phyloP scores from a whole-genome alignment of 164 flowering plant species.

The Brasenia schreberi region DNA sequence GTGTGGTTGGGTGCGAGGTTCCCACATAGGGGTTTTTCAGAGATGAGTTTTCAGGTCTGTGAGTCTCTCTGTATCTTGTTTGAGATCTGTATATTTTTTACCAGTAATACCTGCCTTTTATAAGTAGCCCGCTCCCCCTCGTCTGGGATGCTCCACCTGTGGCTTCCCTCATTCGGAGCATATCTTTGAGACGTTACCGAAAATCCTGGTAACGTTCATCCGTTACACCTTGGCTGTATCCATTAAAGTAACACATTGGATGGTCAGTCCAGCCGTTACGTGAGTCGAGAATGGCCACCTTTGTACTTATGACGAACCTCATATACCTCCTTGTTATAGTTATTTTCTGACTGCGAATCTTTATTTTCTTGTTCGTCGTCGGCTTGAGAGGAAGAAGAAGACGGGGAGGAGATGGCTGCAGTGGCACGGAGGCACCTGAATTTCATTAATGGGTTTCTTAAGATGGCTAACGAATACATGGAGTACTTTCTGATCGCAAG shows the following conservation, averaged over 20 bases:
- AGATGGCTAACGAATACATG: slow-evolving; percentile 60
- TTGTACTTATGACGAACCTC: slow-evolving; percentile 76
- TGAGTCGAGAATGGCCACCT: slow-evolving; percentile 43
- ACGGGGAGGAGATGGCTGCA: slow-evolving; percentile 18
- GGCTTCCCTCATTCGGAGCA: background rate
- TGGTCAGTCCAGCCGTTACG: slow-evolving; percentile 1
- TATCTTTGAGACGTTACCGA: too few species aligned
- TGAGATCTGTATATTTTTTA: too few species aligned
- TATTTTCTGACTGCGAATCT: slow-evolving; percentile 8
- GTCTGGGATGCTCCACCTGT: too few species aligned
- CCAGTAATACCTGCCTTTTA: background rate
- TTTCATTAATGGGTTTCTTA: slow-evolving; percentile 46
- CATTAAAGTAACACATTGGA: too few species aligned
- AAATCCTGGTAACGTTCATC: too few species aligned
- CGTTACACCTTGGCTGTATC: too few species aligned
- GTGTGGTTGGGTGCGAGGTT: too few species aligned
- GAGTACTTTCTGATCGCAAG: slow-evolving; percentile 39
- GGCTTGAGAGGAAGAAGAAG: slow-evolving; percentile 18
- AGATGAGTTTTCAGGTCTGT: too few species aligned
- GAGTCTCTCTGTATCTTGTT: too few species aligned
- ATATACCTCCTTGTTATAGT: slow-evolving; percentile 30
- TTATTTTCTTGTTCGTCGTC: slow-evolving; percentile 31
- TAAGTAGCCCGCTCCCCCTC: too few species aligned
- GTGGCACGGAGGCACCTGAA: slow-evolving; percentile 66
- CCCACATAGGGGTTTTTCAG: too few species aligned